Evolutionary conservation across 495 filamentous ascomycete genomes (phyloP).

Genomic region (Bombardia bombarda): DNA sequence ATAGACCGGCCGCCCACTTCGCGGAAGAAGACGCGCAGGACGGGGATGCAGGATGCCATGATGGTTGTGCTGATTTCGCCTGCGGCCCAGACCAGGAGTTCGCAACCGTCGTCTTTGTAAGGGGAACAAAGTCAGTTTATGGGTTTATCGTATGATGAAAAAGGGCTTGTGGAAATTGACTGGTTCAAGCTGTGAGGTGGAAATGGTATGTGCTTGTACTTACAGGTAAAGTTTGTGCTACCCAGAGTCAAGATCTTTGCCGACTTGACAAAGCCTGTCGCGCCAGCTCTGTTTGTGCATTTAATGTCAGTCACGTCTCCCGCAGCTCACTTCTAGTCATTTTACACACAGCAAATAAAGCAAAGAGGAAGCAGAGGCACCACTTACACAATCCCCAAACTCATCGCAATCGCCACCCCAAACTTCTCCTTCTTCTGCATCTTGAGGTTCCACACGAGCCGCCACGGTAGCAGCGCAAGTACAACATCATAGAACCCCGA

Average conservation of each 20-base stretch:
- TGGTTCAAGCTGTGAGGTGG: too few relatives aligned
- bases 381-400: slow-evolving; percentile 23
- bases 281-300: slow-evolving; percentile 15
- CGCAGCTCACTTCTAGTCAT: neutral
- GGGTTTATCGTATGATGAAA: too few relatives aligned
- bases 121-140: too few relatives aligned
- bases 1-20: slow-evolving; percentile 10
- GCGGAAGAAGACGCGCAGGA: slow-evolving; percentile 22
- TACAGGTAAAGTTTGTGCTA: slow-evolving; percentile 15
- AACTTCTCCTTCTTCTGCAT: slow-evolving; percentile 24
- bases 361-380: neutral
- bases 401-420: slow-evolving; percentile 23
- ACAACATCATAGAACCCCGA: slow-evolving; percentile 20
- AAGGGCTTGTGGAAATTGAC: too few relatives aligned
- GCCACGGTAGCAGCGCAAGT: slow-evolving; percentile 22
- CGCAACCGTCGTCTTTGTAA: slow-evolving; percentile 16
- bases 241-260: slow-evolving; percentile 7
- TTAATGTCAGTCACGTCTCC: too few relatives aligned
- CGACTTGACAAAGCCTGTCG: slow-evolving; percentile 18
- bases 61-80: slow-evolving; percentile 24
- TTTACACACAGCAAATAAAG: neutral
- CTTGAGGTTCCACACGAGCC: slow-evolving; percentile 13
- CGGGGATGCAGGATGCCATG: slow-evolving; percentile 27
- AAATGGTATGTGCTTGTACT: too few relatives aligned
- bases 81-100: slow-evolving; percentile 18